A percentile compares a stretch with the other conserved stretches of the same genome.
These are phyloP conservation scores for Komagataella ulmi DNA, from an alignment of 805 yeast genomes.

Conservation along the genomic window DNA sequence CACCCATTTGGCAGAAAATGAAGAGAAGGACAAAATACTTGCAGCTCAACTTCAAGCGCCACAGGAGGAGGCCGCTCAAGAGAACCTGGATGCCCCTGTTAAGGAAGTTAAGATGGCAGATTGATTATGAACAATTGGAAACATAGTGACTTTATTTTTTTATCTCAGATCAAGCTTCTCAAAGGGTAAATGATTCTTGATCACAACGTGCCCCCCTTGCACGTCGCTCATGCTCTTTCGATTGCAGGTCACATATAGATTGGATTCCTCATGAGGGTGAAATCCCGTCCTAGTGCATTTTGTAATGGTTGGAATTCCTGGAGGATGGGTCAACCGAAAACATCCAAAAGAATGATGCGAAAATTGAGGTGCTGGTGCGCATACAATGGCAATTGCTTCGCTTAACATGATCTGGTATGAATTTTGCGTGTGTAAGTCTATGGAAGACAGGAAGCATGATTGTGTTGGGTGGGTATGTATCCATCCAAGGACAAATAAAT, in stretches of 20 bases:
- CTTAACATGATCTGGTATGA: slow-evolving; percentile 60
- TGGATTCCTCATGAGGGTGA: slow-evolving; percentile 45
- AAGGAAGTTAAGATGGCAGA: slow-evolving; percentile 3
- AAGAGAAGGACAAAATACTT: slow-evolving; percentile 16
- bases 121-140: neutral
- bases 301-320: slow-evolving; percentile 43
- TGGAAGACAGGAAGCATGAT: slow-evolving; percentile 53
- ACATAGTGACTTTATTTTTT: neutral
- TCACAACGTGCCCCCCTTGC: slow-evolving; percentile 33
- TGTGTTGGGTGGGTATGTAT: slow-evolving; percentile 68
- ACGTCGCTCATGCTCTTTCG: slow-evolving; percentile 14
- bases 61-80: neutral
- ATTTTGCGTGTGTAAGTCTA: slow-evolving; percentile 56
- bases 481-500: slow-evolving; percentile 58
- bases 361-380: slow-evolving; percentile 34
- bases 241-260: slow-evolving; percentile 35
- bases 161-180: slow-evolving; percentile 33
- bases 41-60: slow-evolving; percentile 13
- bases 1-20: slow-evolving; percentile 16
- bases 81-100: slow-evolving; percentile 1
- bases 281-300: slow-evolving; percentile 36
- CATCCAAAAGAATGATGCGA: slow-evolving; percentile 34
- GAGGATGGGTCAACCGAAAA: slow-evolving; percentile 52
- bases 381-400: slow-evolving; percentile 56
- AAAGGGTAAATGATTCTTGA: slow-evolving; percentile 32